phyloP scores from a whole-genome alignment of 208 protist genomes.

The Crithidia expoeki region DNA sequence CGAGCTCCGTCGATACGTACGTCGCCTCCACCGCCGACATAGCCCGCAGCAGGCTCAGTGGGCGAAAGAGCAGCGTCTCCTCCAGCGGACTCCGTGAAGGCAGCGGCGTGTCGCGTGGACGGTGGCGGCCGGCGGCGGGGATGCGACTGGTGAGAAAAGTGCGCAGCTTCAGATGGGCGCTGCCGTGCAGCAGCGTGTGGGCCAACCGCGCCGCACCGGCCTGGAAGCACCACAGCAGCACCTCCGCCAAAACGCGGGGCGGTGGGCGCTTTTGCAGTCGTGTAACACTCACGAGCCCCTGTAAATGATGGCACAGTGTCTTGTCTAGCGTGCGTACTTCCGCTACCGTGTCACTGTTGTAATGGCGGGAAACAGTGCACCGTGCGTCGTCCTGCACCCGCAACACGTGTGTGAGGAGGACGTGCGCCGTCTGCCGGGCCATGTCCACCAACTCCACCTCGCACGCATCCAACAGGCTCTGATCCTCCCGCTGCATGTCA shows the following conservation, averaged over 20 bases:
- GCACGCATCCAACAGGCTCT: constrained; percentile 36
- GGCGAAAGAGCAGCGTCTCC: constrained; percentile 43
- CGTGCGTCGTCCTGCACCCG: constrained; percentile 12
- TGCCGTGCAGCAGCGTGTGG: constrained; percentile 34
- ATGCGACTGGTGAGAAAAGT: constrained; percentile 45
- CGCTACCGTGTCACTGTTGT: constrained; percentile 26
- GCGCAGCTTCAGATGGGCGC: constrained; percentile 49
- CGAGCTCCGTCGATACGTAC: constrained; percentile 75
- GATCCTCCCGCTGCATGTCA: constrained; percentile 7
- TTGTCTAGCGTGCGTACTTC: constrained; percentile 34
- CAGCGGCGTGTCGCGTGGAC: constrained; percentile 19
- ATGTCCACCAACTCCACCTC: constrained; percentile 38
- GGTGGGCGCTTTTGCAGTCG: neutral
- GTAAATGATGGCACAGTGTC: constrained; percentile 24
- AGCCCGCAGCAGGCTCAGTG: constrained; percentile 45
- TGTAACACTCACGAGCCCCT: constrained; percentile 10
- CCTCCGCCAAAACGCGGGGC: constrained; percentile 41
- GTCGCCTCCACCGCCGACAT: constrained; percentile 57
- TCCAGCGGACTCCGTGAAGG: constrained; percentile 33
- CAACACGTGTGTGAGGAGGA: constrained; percentile 33
- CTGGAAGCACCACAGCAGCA: constrained; percentile 52
- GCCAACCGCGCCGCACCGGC: constrained; percentile 41
- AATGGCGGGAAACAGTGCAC: neutral
- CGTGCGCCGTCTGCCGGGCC: constrained; percentile 38
- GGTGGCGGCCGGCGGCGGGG: constrained; percentile 15